A percentile compares a stretch with the other conserved stretches of the same genome.
phyloP scores from a whole-genome alignment of 164 flowering plant genomes.

The Warburgia ugandensis region DNA sequence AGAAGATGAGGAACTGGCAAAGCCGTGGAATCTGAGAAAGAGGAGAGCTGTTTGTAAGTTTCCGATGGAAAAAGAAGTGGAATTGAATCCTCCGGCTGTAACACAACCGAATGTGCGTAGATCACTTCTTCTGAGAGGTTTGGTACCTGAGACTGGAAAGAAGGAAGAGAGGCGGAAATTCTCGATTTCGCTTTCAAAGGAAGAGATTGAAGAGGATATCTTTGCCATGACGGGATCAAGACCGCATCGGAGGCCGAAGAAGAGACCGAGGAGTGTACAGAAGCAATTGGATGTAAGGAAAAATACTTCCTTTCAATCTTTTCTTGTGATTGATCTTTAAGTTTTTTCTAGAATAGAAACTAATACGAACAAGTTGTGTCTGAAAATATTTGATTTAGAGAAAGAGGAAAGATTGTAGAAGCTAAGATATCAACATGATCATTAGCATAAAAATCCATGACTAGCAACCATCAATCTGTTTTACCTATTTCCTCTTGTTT shows the following conservation, averaged over 20 bases:
- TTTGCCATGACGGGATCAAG: conserved; percentile 37
- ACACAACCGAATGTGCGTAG: conserved; percentile 17
- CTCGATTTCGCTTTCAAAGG: conserved; percentile 35
- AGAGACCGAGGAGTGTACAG: conserved; percentile 44
- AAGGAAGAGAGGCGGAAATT: conserved; percentile 33
- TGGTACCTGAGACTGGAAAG: conserved; percentile 4
- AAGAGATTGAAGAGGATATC: conserved; percentile 75
- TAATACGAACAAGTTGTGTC: background rate
- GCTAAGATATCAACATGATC: too few species aligned
- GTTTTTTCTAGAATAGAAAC: background rate
- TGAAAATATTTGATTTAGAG: background rate
- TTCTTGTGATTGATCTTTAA: background rate
- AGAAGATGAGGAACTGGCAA: too few species aligned
- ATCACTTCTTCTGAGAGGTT: conserved; percentile 16
- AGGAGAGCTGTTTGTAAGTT: conserved; percentile 37
- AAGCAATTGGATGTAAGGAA: conserved; percentile 53
- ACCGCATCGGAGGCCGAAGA: conserved; percentile 67
- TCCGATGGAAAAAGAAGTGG: conserved; percentile 19
- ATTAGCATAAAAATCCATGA: too few species aligned
- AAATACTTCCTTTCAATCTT: background rate
- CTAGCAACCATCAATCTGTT: too few species aligned
- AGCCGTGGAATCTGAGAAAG: conserved; percentile 68
- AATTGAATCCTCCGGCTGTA: conserved; percentile 12
- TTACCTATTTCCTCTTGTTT: too few species aligned
- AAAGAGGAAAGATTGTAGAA: too few species aligned